Evolutionary conservation across 768 basidiomycete genomes (phyloP).

Genomic region (Boletus eberwhitei): DNA sequence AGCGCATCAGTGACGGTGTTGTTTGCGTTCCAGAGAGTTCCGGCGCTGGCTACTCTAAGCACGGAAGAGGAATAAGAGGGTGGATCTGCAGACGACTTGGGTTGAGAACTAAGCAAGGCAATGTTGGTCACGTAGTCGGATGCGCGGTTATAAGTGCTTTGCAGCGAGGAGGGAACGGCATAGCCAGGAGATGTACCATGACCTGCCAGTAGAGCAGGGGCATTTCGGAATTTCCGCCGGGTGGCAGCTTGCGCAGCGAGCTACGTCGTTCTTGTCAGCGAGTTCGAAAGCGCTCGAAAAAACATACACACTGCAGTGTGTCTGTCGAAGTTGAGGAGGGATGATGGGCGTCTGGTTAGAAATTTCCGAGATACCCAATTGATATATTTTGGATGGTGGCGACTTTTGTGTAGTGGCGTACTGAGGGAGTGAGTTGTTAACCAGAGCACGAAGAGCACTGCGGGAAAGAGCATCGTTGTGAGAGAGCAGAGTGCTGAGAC

Average conservation of each 20-base stretch:
- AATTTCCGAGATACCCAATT: neutral
- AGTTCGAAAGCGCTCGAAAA: neutral
- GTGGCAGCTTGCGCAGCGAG: constrained; percentile 12
- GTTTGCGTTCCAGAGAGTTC: neutral
- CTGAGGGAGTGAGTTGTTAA: constrained; percentile 3
- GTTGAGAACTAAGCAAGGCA: neutral
- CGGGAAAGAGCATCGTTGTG: constrained; percentile 12
- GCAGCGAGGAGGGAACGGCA: constrained; percentile 11
- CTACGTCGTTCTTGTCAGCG: constrained; percentile 7
- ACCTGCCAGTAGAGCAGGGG: constrained; percentile 12
- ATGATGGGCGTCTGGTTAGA: neutral
- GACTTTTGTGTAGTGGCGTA: constrained; percentile 8
- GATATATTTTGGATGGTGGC: neutral
- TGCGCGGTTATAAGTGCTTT: constrained; percentile 14
- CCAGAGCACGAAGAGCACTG: constrained; percentile 6
- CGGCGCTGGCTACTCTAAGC: neutral
- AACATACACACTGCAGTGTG: constrained; percentile 8
- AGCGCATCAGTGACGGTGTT: constrained; percentile 25
- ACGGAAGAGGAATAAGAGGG: neutral
- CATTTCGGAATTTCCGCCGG: constrained; percentile 17
- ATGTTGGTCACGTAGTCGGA: constrained; percentile 20
- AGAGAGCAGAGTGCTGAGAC: neutral
- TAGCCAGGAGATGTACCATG: constrained; percentile 7
- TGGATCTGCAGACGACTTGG: neutral
- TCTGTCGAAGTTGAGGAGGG: neutral